phyloP scores from a whole-genome alignment of 495 filamentous ascomycete species.

The Xylona heveae region DNA sequence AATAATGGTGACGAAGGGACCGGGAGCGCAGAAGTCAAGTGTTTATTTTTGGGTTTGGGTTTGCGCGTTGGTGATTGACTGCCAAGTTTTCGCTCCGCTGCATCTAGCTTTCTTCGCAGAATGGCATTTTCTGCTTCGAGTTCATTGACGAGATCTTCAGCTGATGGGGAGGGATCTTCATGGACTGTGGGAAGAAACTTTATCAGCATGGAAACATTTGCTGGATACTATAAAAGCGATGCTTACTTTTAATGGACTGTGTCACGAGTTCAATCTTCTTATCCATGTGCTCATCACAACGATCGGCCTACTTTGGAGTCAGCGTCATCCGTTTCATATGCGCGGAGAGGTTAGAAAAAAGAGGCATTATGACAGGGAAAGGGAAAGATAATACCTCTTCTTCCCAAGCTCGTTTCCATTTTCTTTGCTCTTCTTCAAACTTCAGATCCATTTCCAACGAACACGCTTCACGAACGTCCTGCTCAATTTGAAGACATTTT shows the following conservation, averaged over 20 bases:
- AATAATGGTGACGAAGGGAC: too few species aligned
- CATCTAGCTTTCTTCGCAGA: slow-evolving; percentile 27
- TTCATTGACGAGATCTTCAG: slow-evolving; percentile 21
- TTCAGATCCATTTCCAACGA: slow-evolving; percentile 65
- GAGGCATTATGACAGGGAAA: too few species aligned
- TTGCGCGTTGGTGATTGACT: not conserved
- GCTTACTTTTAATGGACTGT: slow-evolving; percentile 34
- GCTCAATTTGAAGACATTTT: slow-evolving; percentile 48
- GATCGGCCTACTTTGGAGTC: slow-evolving; percentile 37
- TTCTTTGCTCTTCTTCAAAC: slow-evolving; percentile 46
- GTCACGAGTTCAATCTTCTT: slow-evolving; percentile 75
- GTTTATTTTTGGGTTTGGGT: too few species aligned
- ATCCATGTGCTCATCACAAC: slow-evolving; percentile 65
- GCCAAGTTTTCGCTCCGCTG: slow-evolving; percentile 16
- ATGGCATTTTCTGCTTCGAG: slow-evolving; percentile 41
- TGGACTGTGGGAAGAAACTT: slow-evolving; percentile 8
- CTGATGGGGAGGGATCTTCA: slow-evolving; percentile 23
- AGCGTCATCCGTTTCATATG: too few species aligned
- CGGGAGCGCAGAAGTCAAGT: too few species aligned
- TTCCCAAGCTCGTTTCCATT: slow-evolving; percentile 56
- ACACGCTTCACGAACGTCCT: slow-evolving; percentile 77
- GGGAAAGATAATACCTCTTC: too few species aligned
- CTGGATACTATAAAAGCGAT: slow-evolving; percentile 4
- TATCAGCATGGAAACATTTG: slow-evolving; percentile 12
- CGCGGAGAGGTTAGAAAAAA: too few species aligned